A percentile compares a stretch with the other conserved stretches of the same genome.
phyloP scores from a whole-genome alignment of 1,139 yeast species.

The Suhomyces ambrosiae region DNA sequence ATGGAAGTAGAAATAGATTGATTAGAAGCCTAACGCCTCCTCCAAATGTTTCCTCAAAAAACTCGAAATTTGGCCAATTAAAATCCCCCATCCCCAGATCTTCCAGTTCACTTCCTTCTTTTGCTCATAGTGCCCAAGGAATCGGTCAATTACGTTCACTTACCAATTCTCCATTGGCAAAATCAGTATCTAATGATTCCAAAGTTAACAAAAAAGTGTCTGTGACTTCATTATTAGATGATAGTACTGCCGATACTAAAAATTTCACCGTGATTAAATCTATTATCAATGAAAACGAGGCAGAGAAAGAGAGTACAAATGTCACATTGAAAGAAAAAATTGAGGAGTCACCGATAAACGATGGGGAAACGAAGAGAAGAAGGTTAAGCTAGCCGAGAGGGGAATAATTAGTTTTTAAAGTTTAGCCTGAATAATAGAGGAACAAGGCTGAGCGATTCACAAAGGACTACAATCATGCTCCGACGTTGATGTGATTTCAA shows the following conservation, averaged over 20 bases:
- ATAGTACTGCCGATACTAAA: conserved; percentile 2
- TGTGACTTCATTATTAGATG: conserved; percentile 35
- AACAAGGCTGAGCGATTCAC: not conserved
- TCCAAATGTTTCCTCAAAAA: conserved; percentile 9
- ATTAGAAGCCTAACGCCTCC: conserved; percentile 21
- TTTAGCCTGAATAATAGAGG: no score
- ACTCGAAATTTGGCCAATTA: conserved; percentile 6
- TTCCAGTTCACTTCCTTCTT: conserved; percentile 13
- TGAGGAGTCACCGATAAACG: not conserved
- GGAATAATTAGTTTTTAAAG: no score
- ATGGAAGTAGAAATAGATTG: conserved; percentile 4
- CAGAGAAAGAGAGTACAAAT: conserved; percentile 9
- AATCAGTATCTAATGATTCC: conserved; percentile 11
- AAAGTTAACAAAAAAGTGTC: conserved; percentile 28
- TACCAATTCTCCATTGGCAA: conserved; percentile 20
- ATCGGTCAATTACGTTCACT: conserved; percentile 9
- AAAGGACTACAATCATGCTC: no score
- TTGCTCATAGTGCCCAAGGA: conserved; percentile 12
- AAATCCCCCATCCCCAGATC: conserved; percentile 22
- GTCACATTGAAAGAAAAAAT: not conserved
- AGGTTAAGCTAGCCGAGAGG: conserved; percentile 10
- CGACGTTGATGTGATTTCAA: no score
- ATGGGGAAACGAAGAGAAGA: conserved; percentile 10
- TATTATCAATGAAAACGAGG: not conserved
- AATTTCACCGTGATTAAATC: not conserved